These are phyloP conservation scores for Porodaedalea pini DNA, from an alignment of 1,284 basidiomycete species.

Conservation along the genomic window DNA sequence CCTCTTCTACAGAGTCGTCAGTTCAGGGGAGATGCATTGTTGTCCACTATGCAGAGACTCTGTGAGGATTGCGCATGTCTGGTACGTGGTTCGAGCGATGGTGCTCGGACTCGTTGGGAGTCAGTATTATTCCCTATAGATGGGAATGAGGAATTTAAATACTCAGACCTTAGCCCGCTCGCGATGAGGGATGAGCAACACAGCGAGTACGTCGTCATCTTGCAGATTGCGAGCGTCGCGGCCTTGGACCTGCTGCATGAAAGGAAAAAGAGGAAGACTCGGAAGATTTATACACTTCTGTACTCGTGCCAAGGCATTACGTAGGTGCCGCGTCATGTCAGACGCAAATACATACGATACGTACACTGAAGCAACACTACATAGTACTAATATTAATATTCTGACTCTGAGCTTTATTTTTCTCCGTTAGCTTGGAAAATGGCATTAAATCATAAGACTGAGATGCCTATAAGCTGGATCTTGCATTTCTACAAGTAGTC, in stretches of 20 bases:
- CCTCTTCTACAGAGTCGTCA: neutral
- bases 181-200: neutral
- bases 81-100: constrained; percentile 3
- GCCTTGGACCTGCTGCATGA: constrained; percentile 5
- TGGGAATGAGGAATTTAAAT: neutral
- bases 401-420: too few species aligned
- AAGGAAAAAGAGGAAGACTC: neutral
- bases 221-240: constrained; percentile 1
- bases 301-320: too few species aligned
- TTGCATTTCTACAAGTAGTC: too few species aligned
- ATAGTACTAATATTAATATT: too few species aligned
- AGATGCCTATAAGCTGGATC: too few species aligned
- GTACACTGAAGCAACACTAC: too few species aligned
- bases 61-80: neutral
- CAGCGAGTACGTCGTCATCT: neutral
- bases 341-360: too few species aligned
- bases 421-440: too few species aligned
- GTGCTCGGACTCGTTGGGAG: neutral
- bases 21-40: neutral
- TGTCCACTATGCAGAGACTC: neutral
- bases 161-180: constrained; percentile 5
- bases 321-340: too few species aligned
- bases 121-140: neutral
- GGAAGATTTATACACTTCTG: neutral
- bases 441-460: too few species aligned